These are phyloP conservation scores for Amylostereum chailletii DNA, from an alignment of 1,284 basidiomycete genomes.

Conservation along the genomic window DNA sequence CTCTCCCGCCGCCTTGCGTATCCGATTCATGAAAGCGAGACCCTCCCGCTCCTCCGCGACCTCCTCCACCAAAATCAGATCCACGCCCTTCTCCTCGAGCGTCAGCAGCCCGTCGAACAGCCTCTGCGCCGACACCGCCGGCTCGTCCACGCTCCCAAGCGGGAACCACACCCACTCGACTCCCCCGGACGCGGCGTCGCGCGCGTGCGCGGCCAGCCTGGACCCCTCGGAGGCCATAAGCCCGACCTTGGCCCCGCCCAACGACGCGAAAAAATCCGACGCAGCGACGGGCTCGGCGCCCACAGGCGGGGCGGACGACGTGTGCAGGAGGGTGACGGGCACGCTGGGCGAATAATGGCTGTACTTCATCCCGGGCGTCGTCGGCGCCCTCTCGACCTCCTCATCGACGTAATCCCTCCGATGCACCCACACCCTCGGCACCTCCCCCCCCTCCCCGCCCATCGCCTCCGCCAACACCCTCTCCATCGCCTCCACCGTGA, in stretches of 20 bases:
- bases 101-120: conserved; percentile 87
- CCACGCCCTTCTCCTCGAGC: conserved; percentile 70
- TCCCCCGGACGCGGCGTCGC: conserved; percentile 25
- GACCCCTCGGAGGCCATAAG: conserved; percentile 66
- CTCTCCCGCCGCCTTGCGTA: conserved; percentile 85
- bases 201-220: conserved; percentile 31
- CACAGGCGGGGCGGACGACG: conserved; percentile 32
- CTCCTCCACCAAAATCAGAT: conserved; percentile 85
- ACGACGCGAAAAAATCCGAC: conserved; percentile 30
- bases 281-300: conserved; percentile 21
- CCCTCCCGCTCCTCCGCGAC: conserved; percentile 79
- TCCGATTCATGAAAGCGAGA: conserved; percentile 95
- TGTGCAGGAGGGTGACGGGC: conserved; percentile 71
- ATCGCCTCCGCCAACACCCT: conserved; percentile 40
- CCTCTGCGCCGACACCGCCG: conserved; percentile 67
- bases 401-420: conserved; percentile 65
- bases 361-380: conserved; percentile 99
- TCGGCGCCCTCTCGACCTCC: conserved; percentile 66
- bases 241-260: conserved; percentile 40
- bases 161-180: conserved; percentile 46
- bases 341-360: conserved; percentile 91
- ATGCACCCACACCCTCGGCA: conserved; percentile 64
- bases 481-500: conserved; percentile 86
- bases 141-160: conserved; percentile 57
- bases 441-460: conserved; percentile 20